These are phyloP conservation scores for Scleroderma citrinum DNA, from an alignment of 768 basidiomycete species.

Conservation along the genomic window DNA sequence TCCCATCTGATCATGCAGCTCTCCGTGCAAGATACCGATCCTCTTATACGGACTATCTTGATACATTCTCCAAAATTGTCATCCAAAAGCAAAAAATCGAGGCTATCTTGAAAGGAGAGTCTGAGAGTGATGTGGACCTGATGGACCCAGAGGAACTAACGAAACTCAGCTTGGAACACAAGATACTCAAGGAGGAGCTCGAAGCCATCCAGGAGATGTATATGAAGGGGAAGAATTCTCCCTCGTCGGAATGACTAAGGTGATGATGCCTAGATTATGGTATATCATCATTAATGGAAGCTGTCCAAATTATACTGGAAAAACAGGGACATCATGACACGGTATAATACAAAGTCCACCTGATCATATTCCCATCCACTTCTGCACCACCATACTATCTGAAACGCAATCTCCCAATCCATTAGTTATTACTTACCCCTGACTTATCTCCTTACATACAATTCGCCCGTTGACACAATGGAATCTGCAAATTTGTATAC, in stretches of 20 bases:
- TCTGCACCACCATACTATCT: neutral
- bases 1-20: slow-evolving; percentile 43
- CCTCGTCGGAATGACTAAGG: slow-evolving; percentile 11
- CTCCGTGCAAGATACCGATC: slow-evolving; percentile 49
- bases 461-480: neutral
- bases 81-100: slow-evolving; percentile 49
- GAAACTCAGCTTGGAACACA: slow-evolving; percentile 39
- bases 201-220: slow-evolving; percentile 42
- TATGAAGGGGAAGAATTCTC: slow-evolving; percentile 13
- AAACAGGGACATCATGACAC: neutral
- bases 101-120: slow-evolving; percentile 47
- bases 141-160: slow-evolving; percentile 49
- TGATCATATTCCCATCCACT: neutral
- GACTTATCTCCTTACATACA: neutral
- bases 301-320: neutral
- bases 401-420: neutral
- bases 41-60: slow-evolving; percentile 48
- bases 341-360: neutral
- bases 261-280: neutral
- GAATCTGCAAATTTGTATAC: slow-evolving; percentile 5
- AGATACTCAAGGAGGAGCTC: slow-evolving; percentile 46
- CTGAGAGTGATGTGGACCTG: slow-evolving; percentile 49
- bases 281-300: no score
- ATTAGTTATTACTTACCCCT: neutral
- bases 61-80: slow-evolving; percentile 39